A percentile compares a stretch with the other conserved stretches of the same genome.
These are phyloP conservation scores for Dactylellina cionopaga DNA, from an alignment of 2,329 filamentous ascomycete species.

Conservation along the genomic window DNA sequence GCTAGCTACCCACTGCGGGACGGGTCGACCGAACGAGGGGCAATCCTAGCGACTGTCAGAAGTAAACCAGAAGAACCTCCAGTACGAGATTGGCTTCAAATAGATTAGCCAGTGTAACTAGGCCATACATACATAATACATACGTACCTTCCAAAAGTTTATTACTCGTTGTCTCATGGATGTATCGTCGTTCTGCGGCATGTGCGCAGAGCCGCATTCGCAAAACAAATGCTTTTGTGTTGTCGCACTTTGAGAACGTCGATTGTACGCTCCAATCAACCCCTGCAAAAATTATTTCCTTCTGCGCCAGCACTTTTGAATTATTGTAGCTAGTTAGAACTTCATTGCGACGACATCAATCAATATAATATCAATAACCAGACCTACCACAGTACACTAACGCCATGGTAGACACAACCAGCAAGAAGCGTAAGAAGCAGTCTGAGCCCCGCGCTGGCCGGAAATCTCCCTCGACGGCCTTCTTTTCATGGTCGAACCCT, in stretches of 20 bases:
- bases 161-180: not conserved
- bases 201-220: constrained; percentile 37
- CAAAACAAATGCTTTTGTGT: constrained; percentile 21
- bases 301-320: constrained; percentile 8
- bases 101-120: too few relatives aligned
- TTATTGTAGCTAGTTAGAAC: too few relatives aligned
- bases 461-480: constrained; percentile 29
- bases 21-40: constrained; percentile 51
- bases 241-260: constrained; percentile 36
- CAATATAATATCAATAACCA: not conserved
- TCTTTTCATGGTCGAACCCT: constrained; percentile 23
- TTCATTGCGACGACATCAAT: constrained; percentile 19
- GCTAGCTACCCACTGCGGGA: constrained; percentile 52
- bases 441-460: constrained; percentile 29
- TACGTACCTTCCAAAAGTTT: too few relatives aligned
- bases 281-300: constrained; percentile 50
- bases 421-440: constrained; percentile 36
- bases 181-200: too few relatives aligned
- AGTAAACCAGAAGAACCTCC: too few relatives aligned
- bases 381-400: too few relatives aligned
- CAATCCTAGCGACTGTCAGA: constrained; percentile 43
- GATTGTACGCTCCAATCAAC: constrained; percentile 31
- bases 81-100: too few relatives aligned
- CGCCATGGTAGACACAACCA: constrained; percentile 10
- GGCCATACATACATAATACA: too few relatives aligned